Evolutionary conservation across 768 basidiomycete species (phyloP).

Genomic region (Rhodotorula graminis): DNA sequence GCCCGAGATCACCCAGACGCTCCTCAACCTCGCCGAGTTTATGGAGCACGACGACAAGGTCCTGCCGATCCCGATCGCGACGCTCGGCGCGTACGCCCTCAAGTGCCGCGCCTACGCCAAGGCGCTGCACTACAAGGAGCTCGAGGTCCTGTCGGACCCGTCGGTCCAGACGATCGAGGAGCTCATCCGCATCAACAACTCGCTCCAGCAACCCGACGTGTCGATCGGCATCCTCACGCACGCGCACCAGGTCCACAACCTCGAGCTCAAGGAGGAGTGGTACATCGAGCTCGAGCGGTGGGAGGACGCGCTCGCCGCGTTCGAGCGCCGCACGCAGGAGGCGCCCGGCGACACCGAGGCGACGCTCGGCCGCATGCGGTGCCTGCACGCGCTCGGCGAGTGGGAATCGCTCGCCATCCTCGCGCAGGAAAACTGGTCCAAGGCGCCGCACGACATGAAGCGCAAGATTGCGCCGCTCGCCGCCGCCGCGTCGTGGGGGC

Average conservation of each 20-base stretch:
- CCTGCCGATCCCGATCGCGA: constrained; percentile 85
- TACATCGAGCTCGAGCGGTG: constrained; percentile 92
- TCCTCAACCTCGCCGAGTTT: constrained; percentile 92
- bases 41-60: constrained; percentile 99
- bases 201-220: constrained; percentile 92
- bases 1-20: constrained; percentile 79
- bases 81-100: constrained; percentile 87
- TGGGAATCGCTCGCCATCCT: constrained; percentile 86
- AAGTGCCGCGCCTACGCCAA: constrained; percentile 94
- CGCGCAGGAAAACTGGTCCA: constrained; percentile 82
- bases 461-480: constrained; percentile 93
- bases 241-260: constrained; percentile 82
- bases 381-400: constrained; percentile 92
- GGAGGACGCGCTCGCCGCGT: constrained; percentile 84
- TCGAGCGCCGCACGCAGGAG: constrained; percentile 69
- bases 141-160: constrained; percentile 85
- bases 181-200: constrained; percentile 91
- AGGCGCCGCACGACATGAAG: constrained; percentile 66
- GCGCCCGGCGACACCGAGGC: constrained; percentile 72
- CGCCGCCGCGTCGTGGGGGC: constrained; percentile 92
- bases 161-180: constrained; percentile 87
- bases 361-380: constrained; percentile 87
- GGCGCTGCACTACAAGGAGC: constrained; percentile 95
- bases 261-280: constrained; percentile 94
- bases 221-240: constrained; percentile 93